Evolutionary conservation across 1,284 basidiomycete species (phyloP).

Genomic region (Mycocalia duriaeana): DNA sequence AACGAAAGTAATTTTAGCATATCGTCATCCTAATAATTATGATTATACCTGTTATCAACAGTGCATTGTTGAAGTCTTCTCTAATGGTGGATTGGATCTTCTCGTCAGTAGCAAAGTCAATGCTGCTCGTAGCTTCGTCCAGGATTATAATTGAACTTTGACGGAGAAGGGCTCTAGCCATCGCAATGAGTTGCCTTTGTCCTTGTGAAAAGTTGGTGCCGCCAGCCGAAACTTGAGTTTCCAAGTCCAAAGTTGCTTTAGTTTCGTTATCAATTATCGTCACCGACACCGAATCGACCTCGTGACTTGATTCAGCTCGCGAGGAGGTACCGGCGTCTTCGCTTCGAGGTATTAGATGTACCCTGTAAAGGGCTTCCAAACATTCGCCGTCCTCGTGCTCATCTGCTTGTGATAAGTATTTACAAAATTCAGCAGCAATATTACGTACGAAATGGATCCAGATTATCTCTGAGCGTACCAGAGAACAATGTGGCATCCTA

Average conservation of each 20-base stretch:
- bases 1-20: conserved; percentile 1
- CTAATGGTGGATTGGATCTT: conserved; percentile 81
- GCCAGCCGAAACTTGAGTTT: conserved; percentile 72
- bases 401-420: conserved; percentile 27
- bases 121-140: conserved; percentile 80
- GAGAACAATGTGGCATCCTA: conserved; percentile 81
- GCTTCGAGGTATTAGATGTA: conserved; percentile 58
- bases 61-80: conserved; percentile 65
- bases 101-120: conserved; percentile 70
- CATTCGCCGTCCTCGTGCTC: conserved; percentile 82
- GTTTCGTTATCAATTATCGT: conserved; percentile 42
- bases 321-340: neutral
- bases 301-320: neutral
- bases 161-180: conserved; percentile 74
- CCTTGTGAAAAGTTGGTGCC: conserved; percentile 85
- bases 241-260: conserved; percentile 57
- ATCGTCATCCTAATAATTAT: neutral
- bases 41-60: conserved; percentile 52
- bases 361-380: conserved; percentile 59
- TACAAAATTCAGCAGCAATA: conserved; percentile 9
- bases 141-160: conserved; percentile 76
- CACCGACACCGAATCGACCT: neutral
- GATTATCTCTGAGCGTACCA: conserved; percentile 82
- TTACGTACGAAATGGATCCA: conserved; percentile 85
- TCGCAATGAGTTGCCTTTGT: conserved; percentile 78